Conservation (phyloP, 306 rosid genomes). For the Castanea crenata region DNA sequence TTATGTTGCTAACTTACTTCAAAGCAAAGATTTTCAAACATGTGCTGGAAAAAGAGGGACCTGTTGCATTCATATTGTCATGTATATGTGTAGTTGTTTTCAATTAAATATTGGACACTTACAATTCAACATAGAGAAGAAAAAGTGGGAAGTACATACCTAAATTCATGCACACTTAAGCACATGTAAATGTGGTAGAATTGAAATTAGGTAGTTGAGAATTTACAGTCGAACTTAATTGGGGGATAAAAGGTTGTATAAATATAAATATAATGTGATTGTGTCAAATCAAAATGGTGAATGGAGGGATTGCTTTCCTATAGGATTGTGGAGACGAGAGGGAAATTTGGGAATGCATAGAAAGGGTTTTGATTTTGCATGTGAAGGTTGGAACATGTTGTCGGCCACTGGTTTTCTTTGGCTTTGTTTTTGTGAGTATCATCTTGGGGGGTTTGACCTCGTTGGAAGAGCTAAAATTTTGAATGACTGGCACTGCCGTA, state of each 20-base stretch:
- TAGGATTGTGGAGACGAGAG: neutral
- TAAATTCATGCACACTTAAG: too few relatives aligned
- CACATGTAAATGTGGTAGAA: too few relatives aligned
- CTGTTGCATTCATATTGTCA: neutral
- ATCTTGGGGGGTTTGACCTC: constrained; percentile 50
- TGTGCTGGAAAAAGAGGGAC: neutral
- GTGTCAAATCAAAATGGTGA: neutral
- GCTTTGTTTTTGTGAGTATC: constrained; percentile 23
- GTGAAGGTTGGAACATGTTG: constrained; percentile 42
- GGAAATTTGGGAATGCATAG: neutral
- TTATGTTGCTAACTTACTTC: neutral
- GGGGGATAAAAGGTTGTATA: too few relatives aligned
- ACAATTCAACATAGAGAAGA: too few relatives aligned
- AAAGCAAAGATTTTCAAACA: neutral
- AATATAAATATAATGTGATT: too few relatives aligned
- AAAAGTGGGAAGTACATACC: too few relatives aligned
- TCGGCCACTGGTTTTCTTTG: constrained; percentile 55
- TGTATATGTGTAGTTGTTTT: neutral
- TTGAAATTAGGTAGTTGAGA: too few relatives aligned
- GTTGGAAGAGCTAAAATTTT: constrained; percentile 27
- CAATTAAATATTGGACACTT: too few relatives aligned
- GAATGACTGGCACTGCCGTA: constrained; percentile 1
- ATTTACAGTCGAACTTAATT: too few relatives aligned
- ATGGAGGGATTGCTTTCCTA: neutral
- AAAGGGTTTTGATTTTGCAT: constrained; percentile 37